phyloP scores from a whole-genome alignment of 371 early-diverging fungal species.

The Basidiobolus meristosporus region DNA sequence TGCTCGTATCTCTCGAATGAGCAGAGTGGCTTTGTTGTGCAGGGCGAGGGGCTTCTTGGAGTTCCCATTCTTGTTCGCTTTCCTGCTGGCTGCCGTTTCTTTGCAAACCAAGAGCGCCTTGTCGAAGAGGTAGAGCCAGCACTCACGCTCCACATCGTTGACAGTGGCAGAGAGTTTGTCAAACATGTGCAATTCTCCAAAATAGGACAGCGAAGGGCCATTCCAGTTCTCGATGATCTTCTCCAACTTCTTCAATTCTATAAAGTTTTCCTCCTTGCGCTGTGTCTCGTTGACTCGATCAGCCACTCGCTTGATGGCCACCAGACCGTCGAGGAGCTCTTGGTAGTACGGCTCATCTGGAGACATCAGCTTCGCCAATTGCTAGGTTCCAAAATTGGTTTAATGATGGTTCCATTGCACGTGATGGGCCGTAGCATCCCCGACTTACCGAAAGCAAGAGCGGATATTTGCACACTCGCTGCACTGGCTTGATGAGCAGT shows the following conservation, averaged over 20 bases:
- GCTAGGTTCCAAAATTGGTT: no score
- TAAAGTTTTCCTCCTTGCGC: slow-evolving; percentile 69
- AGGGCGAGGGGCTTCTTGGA: slow-evolving; percentile 22
- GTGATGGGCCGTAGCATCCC: no score
- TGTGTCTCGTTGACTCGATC: slow-evolving; percentile 83
- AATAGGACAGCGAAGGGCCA: slow-evolving; percentile 40
- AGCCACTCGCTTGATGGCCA: slow-evolving; percentile 68
- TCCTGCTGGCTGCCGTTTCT: slow-evolving; percentile 21
- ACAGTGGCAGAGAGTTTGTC: slow-evolving; percentile 64
- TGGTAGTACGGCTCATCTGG: slow-evolving; percentile 35
- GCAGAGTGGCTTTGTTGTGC: slow-evolving; percentile 55
- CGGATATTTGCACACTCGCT: slow-evolving; percentile 94
- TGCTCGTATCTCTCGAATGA: slow-evolving; percentile 55
- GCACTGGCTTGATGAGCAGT: slow-evolving; percentile 89
- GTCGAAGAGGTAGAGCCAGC: slow-evolving; percentile 75
- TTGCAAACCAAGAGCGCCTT: slow-evolving; percentile 76
- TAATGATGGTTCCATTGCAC: no score
- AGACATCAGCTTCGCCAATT: background rate
- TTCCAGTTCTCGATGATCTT: slow-evolving; percentile 72
- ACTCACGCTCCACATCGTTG: slow-evolving; percentile 52
- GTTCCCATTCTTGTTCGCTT: slow-evolving; percentile 10
- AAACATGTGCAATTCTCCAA: slow-evolving; percentile 62
- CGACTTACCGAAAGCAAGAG: slow-evolving; percentile 49
- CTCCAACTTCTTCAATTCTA: slow-evolving; percentile 55
- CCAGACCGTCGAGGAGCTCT: slow-evolving; percentile 61